Conservation (phyloP, 306 rosid genomes). For the Quercus berberidifolia region DNA sequence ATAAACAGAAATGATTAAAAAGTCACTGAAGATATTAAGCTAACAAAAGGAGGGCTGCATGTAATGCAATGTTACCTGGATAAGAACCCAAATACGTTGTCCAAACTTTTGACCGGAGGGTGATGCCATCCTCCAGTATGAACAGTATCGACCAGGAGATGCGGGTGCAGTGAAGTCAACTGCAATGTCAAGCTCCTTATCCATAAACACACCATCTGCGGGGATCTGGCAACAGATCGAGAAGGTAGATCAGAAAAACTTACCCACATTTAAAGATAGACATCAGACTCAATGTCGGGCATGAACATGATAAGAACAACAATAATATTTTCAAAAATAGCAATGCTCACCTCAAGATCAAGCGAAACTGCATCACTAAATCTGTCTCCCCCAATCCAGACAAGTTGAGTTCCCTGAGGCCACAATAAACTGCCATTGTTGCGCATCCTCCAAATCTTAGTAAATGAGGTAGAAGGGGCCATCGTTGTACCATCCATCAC, state of each 20-base stretch:
- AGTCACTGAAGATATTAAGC: neutral
- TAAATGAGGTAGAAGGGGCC: slow-evolving; percentile 75
- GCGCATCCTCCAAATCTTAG: slow-evolving; percentile 91
- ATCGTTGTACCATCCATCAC: slow-evolving; percentile 77
- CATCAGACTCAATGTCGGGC: neutral
- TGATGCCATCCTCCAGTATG: slow-evolving; percentile 82
- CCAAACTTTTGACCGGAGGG: slow-evolving; percentile 80
- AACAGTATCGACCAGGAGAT: slow-evolving; percentile 68
- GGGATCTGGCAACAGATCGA: slow-evolving; percentile 42
- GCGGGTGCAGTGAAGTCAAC: slow-evolving; percentile 75
- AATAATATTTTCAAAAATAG: neutral
- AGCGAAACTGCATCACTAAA: slow-evolving; percentile 36
- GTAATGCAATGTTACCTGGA: slow-evolving; percentile 47
- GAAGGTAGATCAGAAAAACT: neutral
- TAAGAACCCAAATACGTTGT: slow-evolving; percentile 87
- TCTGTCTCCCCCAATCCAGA: slow-evolving; percentile 74
- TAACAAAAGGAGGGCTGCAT: neutral
- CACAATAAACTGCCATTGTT: slow-evolving; percentile 65
- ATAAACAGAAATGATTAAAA: neutral
- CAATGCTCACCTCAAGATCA: slow-evolving; percentile 59
- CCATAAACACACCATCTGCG: slow-evolving; percentile 44
- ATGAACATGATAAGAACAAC: neutral
- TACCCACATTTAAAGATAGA: neutral
- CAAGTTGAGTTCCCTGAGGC: slow-evolving; percentile 75
- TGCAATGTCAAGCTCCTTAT: slow-evolving; percentile 68